Evolutionary conservation across 2,329 filamentous ascomycete species (phyloP), one percentile per base, ranked within the genome.

Genomic region (Phyllosticta citribraziliensis): DNA sequence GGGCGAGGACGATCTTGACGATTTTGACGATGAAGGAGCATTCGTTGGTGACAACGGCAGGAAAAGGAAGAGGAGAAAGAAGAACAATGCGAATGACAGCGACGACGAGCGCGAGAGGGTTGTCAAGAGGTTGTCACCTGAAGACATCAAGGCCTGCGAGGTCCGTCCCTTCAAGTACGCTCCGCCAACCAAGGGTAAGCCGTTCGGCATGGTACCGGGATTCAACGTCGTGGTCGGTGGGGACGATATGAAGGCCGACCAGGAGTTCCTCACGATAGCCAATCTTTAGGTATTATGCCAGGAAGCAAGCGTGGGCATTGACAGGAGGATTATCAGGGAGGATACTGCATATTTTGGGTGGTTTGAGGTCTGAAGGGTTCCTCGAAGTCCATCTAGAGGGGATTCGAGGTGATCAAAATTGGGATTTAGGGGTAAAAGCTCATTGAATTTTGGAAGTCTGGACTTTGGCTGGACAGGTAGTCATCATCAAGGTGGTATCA

Each of bases 111-210:
- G 61, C 14, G 60, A 63, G 59, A 62, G 11, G 50, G 24, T 35
- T 59, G 14, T 40, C 24, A 12, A 55, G 11, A 27, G 17, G 12
- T 5, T 57, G 57, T 53, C 53, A 24, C 4, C 27, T 14, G 54
- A 56, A n/a, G 57, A 55, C 22, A n/a, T 60, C 22, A 20, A 56
- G 40, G 24, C 19, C 40, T 55, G 53, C 58, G 14, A 4, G 8
- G 17, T 61, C 35, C 69, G 70, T 63, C 71, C 70, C 0, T 74
- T 70, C 52, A 53, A 69, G 8, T 74, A 70, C 63, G 19, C 57
- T 1, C 62, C 62, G 53, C 71, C 71, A 0, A 25, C 56, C 1
- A 14, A 22, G 22, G 55, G 55, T n/a, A n/a, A n/a, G 22, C 54
- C 62, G 5, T 12, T 24, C n/a, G 62, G 62, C 47, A 9, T 25